Percentiles rank a stretch among this genome's conserved stretches.
phyloP scores from a whole-genome alignment of 305 asterid genomes.

The Solanum hybrid region DNA sequence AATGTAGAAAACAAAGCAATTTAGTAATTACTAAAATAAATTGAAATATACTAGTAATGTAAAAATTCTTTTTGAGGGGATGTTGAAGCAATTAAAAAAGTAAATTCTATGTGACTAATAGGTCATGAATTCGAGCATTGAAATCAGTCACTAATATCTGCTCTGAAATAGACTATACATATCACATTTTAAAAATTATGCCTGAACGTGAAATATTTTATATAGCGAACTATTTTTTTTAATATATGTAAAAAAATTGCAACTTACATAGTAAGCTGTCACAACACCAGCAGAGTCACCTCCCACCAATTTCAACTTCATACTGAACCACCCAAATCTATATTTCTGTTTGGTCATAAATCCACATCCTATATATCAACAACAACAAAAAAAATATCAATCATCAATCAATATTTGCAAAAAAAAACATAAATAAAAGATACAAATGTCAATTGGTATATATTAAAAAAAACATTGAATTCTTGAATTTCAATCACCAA shows the following conservation, averaged over 20 bases:
- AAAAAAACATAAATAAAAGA: too few relatives aligned
- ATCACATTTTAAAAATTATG: neutral
- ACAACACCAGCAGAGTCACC: conserved; percentile 99
- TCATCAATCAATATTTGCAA: too few relatives aligned
- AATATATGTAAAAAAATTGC: neutral
- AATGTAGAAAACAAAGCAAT: neutral
- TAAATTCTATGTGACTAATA: rapidly evolving
- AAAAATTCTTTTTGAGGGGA: too few relatives aligned
- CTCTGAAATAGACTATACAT: neutral
- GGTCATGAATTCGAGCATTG: neutral
- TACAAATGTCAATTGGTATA: too few relatives aligned
- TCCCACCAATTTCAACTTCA: conserved; percentile 76
- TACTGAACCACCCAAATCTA: conserved; percentile 96
- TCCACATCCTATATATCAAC: conserved; percentile 54
- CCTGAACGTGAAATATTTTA: neutral
- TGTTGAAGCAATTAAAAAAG: neutral
- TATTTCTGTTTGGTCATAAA: conserved; percentile 66
- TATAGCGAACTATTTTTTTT: neutral
- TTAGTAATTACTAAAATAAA: too few relatives aligned
- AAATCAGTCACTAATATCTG: too few relatives aligned
- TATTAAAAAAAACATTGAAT: too few relatives aligned
- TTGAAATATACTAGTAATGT: neutral
- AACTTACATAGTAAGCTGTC: conserved; percentile 76
- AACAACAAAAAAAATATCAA: too few relatives aligned
- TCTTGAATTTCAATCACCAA: conserved; percentile 33